These are phyloP conservation scores for Exophiala dermatitidis DNA, from an alignment of 2,329 filamentous ascomycete genomes.

Conservation along the genomic window DNA sequence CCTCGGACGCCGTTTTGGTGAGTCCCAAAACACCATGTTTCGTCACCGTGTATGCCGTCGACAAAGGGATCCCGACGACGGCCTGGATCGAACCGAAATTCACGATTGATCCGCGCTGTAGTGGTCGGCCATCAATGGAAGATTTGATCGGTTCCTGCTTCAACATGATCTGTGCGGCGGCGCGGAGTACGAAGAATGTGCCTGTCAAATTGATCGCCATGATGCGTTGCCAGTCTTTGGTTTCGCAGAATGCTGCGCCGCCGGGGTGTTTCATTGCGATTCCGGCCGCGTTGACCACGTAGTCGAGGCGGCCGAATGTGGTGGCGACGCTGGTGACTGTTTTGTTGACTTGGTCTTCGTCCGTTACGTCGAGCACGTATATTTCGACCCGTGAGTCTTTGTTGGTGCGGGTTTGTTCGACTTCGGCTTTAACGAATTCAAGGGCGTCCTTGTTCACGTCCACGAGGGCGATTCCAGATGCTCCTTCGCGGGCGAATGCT, in stretches of 20 bases:
- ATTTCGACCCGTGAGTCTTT: conserved; percentile 3
- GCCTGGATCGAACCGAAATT: conserved; percentile 38
- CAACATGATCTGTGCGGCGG: conserved; percentile 40
- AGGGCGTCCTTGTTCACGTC: conserved; percentile 14
- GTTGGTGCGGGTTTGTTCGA: neutral
- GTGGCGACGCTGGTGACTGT: conserved; percentile 49
- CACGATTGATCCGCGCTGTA: conserved; percentile 44
- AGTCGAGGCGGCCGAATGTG: conserved; percentile 43
- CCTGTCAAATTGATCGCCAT: conserved; percentile 41
- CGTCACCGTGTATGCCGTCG: conserved; percentile 36
- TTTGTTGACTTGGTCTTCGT: conserved; percentile 45
- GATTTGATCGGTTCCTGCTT: conserved; percentile 38
- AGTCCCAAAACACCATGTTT: conserved; percentile 54
- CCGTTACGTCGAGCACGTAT: conserved; percentile 41
- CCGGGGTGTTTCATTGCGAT: conserved; percentile 27
- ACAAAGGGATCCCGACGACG: conserved; percentile 33
- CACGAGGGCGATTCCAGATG: conserved; percentile 15
- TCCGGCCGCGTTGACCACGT: conserved; percentile 28
- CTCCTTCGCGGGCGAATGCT: conserved; percentile 19
- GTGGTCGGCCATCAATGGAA: conserved; percentile 29
- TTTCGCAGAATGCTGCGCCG: conserved; percentile 23
- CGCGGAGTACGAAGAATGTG: conserved; percentile 38
- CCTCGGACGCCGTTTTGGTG: conserved; percentile 51
- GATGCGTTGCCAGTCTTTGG: conserved; percentile 36
- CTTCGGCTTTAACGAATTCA: conserved; percentile 7